Base-by-base conservation (phyloP, 257 asterid species). In the Coffea canephora region DNA sequence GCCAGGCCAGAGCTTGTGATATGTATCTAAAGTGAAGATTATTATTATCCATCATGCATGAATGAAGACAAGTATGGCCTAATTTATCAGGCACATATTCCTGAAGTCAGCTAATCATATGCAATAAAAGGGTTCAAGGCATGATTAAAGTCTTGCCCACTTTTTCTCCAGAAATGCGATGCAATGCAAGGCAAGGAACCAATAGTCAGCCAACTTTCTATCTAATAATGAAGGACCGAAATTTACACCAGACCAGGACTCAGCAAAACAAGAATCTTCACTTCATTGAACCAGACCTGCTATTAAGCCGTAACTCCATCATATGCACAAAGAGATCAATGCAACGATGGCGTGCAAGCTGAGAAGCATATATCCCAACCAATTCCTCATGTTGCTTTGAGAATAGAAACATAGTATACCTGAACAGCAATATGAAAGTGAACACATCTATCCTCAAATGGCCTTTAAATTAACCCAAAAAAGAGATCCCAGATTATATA, bases 261-360 rank as follows among this genome's bases (percentile, higher is more conserved):
- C 39, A 16, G 25, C 19, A 0, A 69, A 18, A 41, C 27, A 19
- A 69, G 52, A 36, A 8, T 54, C 31, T 49, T 65, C 41, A 65
- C 19, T 65, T 65, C 69, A 65, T 65, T 36, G 23, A 57, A 55
- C 49, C 77, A 79, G 52, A 94, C 99, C 99, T 94, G 99, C 98
- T 96, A 86, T 91, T 90, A 82, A 96, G 93, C 84, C 99, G 89
- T 85, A 94, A 84, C 85, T 96, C 99, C 99, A 96, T 96, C 99
- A 96, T 96, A 86, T 94, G 97, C 84, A 92, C 95, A 91, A 90
- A 96, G 70, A 96, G 97, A 89, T 96, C 96, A 80, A 94, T 85
- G 84, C 99, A 96, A 67, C 97, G 98, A 92, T 92, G 97, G 49
- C 83, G 91, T 79, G 97, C 96, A 75, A 94, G 97, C 89, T 94